These are phyloP conservation scores for Silene noctiflora DNA, from an alignment of 179 eudicot species.

Conservation along the genomic window DNA sequence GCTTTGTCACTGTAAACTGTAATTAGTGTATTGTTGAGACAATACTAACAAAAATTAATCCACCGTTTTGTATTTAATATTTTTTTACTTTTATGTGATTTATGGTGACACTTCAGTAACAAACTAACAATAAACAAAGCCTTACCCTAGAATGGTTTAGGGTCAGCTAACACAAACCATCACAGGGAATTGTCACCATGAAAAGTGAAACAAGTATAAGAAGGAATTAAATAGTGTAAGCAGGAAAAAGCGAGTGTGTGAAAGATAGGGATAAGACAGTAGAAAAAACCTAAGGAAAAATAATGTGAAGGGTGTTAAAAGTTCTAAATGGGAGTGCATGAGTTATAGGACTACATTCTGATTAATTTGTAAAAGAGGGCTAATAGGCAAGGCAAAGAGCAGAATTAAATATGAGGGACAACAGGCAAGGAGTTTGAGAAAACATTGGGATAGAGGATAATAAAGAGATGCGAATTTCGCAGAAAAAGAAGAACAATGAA, in stretches of 20 bases:
- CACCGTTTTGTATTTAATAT: not conserved
- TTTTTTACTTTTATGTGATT: not conserved
- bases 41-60: not conserved
- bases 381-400: not conserved
- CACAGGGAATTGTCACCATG: not conserved
- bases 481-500: not conserved
- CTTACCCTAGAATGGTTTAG: not conserved
- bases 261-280: not conserved
- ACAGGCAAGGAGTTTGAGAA: not conserved
- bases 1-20: not conserved
- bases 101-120: not conserved
- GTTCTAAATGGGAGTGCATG: not conserved
- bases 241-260: not conserved
- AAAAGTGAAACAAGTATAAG: not conserved
- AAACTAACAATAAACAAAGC: not conserved
- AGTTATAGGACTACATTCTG: not conserved
- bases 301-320: not conserved
- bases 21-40: too few relatives aligned
- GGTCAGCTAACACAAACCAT: not conserved
- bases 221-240: not conserved
- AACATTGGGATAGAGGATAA: not conserved
- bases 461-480: not conserved
- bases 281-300: not conserved
- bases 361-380: too few relatives aligned
- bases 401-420: not conserved